A percentile compares a stretch with the other conserved stretches of the same genome.
These are phyloP conservation scores for Cercospora canescens DNA, from an alignment of 2,329 filamentous ascomycete species.

Conservation along the genomic window DNA sequence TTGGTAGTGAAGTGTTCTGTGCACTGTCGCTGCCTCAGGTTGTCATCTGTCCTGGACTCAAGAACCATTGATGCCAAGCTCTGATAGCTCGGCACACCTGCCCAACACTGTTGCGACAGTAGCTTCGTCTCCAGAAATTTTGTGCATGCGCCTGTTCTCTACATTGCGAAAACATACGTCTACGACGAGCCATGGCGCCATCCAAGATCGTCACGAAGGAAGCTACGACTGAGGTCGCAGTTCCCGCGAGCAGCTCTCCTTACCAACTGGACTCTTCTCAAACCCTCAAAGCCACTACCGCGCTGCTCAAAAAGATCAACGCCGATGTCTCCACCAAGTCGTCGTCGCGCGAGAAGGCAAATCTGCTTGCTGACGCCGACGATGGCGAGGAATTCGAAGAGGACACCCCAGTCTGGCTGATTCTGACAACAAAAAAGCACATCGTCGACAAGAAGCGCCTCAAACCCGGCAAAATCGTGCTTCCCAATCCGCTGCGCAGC, in stretches of 20 bases:
- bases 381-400: slow-evolving; percentile 47
- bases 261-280: slow-evolving; percentile 49
- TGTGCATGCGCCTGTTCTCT: background rate
- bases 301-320: slow-evolving; percentile 55
- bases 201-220: slow-evolving; percentile 40
- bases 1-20: too few species aligned
- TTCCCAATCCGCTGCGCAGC: slow-evolving; percentile 62
- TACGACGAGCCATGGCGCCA: slow-evolving; percentile 27
- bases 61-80: background rate
- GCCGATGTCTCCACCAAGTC: slow-evolving; percentile 46
- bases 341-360: slow-evolving; percentile 52
- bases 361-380: slow-evolving; percentile 54
- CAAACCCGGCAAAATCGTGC: slow-evolving; percentile 76
- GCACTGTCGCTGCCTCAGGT: background rate
- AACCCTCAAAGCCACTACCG: slow-evolving; percentile 60
- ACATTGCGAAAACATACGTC: background rate
- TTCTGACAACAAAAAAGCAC: slow-evolving; percentile 66
- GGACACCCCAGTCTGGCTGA: slow-evolving; percentile 59
- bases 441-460: slow-evolving; percentile 72
- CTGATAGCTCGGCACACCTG: background rate
- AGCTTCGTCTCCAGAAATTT: background rate
- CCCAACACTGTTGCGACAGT: background rate
- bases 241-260: slow-evolving; percentile 30
- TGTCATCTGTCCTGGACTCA: background rate
- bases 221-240: slow-evolving; percentile 14